Evolutionary conservation across 345 rosid genomes (phyloP), one percentile per base, ranked within the genome.

Genomic region (Acer campestre): DNA sequence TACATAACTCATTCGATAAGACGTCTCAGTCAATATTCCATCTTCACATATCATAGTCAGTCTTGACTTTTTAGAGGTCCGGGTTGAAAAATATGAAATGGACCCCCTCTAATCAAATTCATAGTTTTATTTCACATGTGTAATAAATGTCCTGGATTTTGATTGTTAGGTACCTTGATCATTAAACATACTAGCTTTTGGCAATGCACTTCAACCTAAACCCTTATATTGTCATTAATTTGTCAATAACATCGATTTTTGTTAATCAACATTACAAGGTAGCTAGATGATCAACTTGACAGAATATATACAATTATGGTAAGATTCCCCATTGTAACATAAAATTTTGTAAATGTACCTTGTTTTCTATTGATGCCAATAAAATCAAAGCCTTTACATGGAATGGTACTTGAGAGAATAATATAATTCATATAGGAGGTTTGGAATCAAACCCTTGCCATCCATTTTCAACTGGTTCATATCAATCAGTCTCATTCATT

Each of bases 361-460:
- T 14, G 49, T 51, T 49, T 65, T 14, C 67, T 7, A 2, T 3
- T n/a, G 59, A 66, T 66, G 61, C 40, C 68, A 73, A 31, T 31
- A 31, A 20, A 20, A 20, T 31, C 80, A 29, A 40, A n/a, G 59
- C 55, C 9, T 27, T 75, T 17, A 58, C 11, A 38, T 35, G n/a
- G 46, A 4, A n/a, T 61, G 0, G 27, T 10, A 42, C 40, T 20
- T 58, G 29, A 23, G 72, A 23, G 38, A 31, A 31, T 31, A 31
- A 63, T 70, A 63, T 7, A 68, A 49, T 56, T 53, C 70, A 31
- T 31, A 0, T 31, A 20, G 42, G 61, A 38, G 59, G 22, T 42
- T 75, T 68, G 31, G 56, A 62, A 67, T 18, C n/a, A 6, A 42
- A 46, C 73, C 76, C 68, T 70, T n/a, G 55, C 82, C 79, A 55